Percentiles rank a stretch among this genome's conserved stretches.
phyloP scores from a whole-genome alignment of 495 filamentous ascomycete genomes.

The Hyaloscypha variabilis region DNA sequence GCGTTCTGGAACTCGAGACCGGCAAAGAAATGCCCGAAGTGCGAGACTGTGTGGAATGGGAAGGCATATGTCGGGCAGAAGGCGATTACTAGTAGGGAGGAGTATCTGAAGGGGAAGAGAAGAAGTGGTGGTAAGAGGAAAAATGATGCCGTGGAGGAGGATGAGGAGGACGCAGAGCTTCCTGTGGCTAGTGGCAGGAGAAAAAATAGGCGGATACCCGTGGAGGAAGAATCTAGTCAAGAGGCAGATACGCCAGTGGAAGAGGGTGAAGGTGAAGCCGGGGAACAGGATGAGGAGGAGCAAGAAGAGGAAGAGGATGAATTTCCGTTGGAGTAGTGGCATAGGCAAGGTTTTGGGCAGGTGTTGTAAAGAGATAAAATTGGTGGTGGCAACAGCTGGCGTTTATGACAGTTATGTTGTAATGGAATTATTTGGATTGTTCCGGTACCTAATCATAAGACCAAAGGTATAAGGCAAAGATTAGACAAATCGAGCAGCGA shows the following conservation, averaged over 20 bases:
- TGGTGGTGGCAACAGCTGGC: too few species aligned
- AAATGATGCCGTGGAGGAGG: slow-evolving; percentile 41
- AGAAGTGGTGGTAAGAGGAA: slow-evolving; percentile 44
- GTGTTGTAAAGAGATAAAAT: too few species aligned
- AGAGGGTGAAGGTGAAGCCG: neutral
- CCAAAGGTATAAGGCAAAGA: too few species aligned
- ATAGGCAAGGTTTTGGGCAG: too few species aligned
- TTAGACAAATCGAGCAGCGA: too few species aligned
- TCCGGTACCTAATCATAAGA: too few species aligned
- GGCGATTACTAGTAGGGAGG: slow-evolving; percentile 57
- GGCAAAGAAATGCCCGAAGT: slow-evolving; percentile 71
- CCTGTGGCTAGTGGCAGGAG: neutral
- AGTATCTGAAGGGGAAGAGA: slow-evolving; percentile 42
- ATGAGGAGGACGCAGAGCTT: slow-evolving; percentile 32
- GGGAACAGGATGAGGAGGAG: neutral
- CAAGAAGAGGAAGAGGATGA: neutral
- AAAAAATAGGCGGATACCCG: neutral
- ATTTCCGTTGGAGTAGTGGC: too few species aligned
- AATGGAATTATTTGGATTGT: too few species aligned
- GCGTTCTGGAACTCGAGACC: slow-evolving; percentile 69
- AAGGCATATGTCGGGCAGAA: slow-evolving; percentile 80
- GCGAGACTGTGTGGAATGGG: slow-evolving; percentile 72
- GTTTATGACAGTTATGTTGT: too few species aligned
- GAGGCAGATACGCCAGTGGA: neutral
- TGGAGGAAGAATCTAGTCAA: neutral